Evolutionary conservation across 139 green algal species (phyloP).

Genomic region (Chlorella sp.): DNA sequence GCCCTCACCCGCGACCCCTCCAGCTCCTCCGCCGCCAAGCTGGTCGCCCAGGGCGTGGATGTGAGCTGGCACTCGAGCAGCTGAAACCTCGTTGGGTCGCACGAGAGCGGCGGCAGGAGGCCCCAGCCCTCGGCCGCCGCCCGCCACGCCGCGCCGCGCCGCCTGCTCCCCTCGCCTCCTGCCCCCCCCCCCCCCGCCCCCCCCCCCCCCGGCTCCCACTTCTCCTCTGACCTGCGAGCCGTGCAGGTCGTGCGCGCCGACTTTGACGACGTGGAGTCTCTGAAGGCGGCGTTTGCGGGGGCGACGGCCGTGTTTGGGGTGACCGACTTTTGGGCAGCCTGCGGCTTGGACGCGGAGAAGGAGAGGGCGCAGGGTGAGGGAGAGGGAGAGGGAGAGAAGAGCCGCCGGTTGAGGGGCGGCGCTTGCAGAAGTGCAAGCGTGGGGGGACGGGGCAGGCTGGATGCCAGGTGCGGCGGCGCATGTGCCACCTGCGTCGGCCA

Average conservation of each 20-base stretch:
- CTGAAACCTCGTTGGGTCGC: too few species aligned
- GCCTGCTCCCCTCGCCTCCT: background rate
- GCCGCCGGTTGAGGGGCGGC: too few species aligned
- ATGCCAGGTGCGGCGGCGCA: background rate
- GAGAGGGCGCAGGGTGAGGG: slow-evolving; percentile 23
- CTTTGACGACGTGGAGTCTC: slow-evolving; percentile 27
- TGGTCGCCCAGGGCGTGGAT: background rate
- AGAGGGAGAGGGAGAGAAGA: too few species aligned
- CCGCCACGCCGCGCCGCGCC: background rate
- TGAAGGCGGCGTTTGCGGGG: slow-evolving; percentile 25
- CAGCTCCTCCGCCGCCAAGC: background rate
- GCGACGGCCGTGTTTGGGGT: slow-evolving; percentile 32
- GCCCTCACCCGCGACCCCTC: slow-evolving; percentile 18
- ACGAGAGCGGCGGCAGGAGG: background rate
- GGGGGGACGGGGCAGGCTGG: background rate
- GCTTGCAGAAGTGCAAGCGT: background rate
- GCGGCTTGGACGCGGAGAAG: slow-evolving; percentile 4
- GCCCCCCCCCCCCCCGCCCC: background rate
- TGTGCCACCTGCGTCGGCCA: background rate
- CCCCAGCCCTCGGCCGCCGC: background rate
- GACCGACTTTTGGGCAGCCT: slow-evolving; percentile 38
- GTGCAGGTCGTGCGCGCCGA: slow-evolving; percentile 22
- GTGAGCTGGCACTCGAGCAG: background rate
- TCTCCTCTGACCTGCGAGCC: background rate
- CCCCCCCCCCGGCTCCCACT: background rate